Base-by-base conservation (phyloP, 1,284 basidiomycete genomes). In the Trametes versicolor region DNA sequence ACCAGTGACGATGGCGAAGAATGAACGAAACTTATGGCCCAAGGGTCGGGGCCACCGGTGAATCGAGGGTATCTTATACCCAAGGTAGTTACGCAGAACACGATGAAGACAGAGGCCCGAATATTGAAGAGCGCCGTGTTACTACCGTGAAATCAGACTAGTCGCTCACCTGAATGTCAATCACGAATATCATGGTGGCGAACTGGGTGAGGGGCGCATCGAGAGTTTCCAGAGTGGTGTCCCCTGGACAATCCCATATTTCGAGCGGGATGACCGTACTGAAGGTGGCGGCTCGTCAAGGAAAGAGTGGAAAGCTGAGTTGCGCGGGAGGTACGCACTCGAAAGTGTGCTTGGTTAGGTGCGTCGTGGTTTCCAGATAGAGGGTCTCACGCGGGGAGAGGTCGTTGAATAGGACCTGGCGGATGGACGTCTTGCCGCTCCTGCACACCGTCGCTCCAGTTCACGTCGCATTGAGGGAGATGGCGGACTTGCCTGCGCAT, bases 171-270 rank as follows among this genome's bases (percentile, higher is more conserved):
- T 96, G 93, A 64, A 98, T 97, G 75, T 99, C 97, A 72, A 99
- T 93, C n/a, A 99, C 96, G 74, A 97, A 99, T 41, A 99, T 89
- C 69, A 99, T 83, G 0, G 90, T 89, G 0, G 92, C 85, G 73
- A 96, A 95, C 36, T 91, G 84, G 48, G 87, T 85, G 27, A 96
- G 82, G 1, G 92, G 86, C 1, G 85, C 85, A 21, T 90, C 91
- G 25, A 96, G 83, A 21, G 88, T 87, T 32, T 95, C 91, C 4
- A 91, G 84, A 5, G 94, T 90, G 59, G 90, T 87, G 63, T 91
- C 94, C 32, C 94, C 94, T 0, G 97, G 97, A 67, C 94, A 94
- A 75, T 99, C 97, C 95, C 96, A 98, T 74, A 99, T 89, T 76
- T 98, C 94, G 27, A 99, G 87, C 1, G 94, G 94, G 63, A 98